These are phyloP conservation scores for Candida saitoana DNA, from an alignment of 805 yeast species.

Conservation along the genomic window DNA sequence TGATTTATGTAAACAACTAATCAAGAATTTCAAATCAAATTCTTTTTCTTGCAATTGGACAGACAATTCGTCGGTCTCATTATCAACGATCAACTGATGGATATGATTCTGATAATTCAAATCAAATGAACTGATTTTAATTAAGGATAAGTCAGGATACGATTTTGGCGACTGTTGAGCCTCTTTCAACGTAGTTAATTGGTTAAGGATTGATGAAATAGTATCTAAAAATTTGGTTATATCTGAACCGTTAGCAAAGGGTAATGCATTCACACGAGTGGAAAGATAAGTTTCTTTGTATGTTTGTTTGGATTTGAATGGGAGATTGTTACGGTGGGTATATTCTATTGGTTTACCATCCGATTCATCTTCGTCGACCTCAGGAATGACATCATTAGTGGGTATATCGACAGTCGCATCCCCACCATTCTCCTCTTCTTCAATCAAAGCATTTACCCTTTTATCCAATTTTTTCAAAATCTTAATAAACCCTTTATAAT, in stretches of 20 bases:
- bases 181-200: conserved; percentile 38
- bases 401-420: background rate
- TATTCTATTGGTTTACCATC: background rate
- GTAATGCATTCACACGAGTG: conserved; percentile 67
- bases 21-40: conserved; percentile 48
- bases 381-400: too few species aligned
- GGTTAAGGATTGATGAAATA: conserved; percentile 50
- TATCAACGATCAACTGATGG: conserved; percentile 25
- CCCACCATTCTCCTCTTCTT: background rate
- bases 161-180: conserved; percentile 9
- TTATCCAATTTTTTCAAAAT: conserved; percentile 89
- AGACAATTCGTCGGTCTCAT: conserved; percentile 44
- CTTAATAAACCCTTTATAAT: conserved; percentile 83
- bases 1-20: conserved; percentile 63
- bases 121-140: conserved; percentile 26
- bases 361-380: background rate
- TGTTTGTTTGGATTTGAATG: conserved; percentile 24
- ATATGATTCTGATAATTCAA: conserved; percentile 18
- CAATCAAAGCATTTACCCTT: conserved; percentile 40
- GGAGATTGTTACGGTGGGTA: conserved; percentile 4
- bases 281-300: conserved; percentile 43
- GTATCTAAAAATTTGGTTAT: conserved; percentile 49
- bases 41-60: conserved; percentile 28
- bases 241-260: conserved; percentile 71
- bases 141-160: conserved; percentile 8